A percentile compares a stretch with the other conserved stretches of the same genome.
These are phyloP conservation scores for Athelia sp. DNA, from an alignment of 1,284 basidiomycete species.

Conservation along the genomic window DNA sequence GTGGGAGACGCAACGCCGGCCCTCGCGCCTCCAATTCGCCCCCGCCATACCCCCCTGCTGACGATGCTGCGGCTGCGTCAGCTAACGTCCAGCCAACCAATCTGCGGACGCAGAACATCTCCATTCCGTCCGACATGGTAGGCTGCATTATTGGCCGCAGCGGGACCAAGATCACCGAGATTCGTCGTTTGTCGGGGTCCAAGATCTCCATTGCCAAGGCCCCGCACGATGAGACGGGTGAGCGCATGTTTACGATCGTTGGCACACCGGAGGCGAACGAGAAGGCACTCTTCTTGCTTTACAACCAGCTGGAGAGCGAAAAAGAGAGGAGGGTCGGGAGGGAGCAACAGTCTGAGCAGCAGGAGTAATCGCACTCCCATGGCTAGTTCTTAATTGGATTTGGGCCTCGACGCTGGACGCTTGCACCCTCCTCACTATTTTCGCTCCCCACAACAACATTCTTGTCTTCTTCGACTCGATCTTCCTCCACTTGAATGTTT, in stretches of 20 bases:
- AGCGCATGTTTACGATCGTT: slow-evolving; percentile 99
- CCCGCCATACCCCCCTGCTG: slow-evolving; percentile 42
- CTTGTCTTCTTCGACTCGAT: not conserved
- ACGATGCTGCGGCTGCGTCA: slow-evolving; percentile 40
- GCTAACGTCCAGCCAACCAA: slow-evolving; percentile 59
- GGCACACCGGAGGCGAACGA: slow-evolving; percentile 96
- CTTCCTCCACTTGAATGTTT: too few relatives aligned
- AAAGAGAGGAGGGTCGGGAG: slow-evolving; percentile 87
- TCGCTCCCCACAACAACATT: not conserved
- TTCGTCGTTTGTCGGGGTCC: slow-evolving; percentile 92
- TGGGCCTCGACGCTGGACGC: not conserved
- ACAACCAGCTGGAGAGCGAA: slow-evolving; percentile 95
- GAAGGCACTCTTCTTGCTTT: slow-evolving; percentile 94
- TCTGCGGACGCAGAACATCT: slow-evolving; percentile 97
- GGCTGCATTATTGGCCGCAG: slow-evolving; percentile 96
- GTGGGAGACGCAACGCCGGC: slow-evolving; percentile 57
- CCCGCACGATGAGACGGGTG: slow-evolving; percentile 96
- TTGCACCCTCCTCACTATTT: not conserved
- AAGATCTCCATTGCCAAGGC: slow-evolving; percentile 98
- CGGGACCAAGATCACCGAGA: slow-evolving; percentile 98
- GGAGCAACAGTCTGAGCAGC: slow-evolving; percentile 63
- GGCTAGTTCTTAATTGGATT: not conserved
- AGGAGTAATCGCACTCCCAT: slow-evolving; percentile 32
- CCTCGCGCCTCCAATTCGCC: slow-evolving; percentile 45
- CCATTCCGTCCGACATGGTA: slow-evolving; percentile 98